phyloP scores from a whole-genome alignment of 2,329 filamentous ascomycete genomes.

The Aureobasidium pullulans region DNA sequence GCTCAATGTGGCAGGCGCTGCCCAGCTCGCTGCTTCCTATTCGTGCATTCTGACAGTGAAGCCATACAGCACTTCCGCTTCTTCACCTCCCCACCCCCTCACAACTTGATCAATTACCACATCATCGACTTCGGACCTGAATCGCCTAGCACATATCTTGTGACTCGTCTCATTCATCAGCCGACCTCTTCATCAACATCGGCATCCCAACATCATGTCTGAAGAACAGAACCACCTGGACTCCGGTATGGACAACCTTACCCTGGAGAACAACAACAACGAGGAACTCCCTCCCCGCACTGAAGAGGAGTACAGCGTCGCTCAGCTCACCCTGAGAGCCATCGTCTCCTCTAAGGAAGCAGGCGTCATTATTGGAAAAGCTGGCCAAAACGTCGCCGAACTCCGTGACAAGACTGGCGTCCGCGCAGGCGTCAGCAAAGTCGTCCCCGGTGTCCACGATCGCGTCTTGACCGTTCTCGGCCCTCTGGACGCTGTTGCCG shows the following conservation, averaged over 20 bases:
- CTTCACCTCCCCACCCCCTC: not conserved
- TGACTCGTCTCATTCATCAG: slow-evolving; percentile 13
- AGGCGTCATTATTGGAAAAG: slow-evolving; percentile 98
- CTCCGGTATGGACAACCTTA: slow-evolving; percentile 36
- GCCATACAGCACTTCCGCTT: not conserved
- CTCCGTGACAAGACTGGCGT: slow-evolving; percentile 96
- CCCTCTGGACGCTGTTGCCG: slow-evolving; percentile 76
- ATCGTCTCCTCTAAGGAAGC: slow-evolving; percentile 99
- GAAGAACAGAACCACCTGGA: slow-evolving; percentile 28
- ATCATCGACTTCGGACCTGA: slow-evolving; percentile 5
- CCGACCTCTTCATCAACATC: slow-evolving; percentile 16
- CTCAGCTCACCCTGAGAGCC: slow-evolving; percentile 87
- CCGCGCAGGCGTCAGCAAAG: slow-evolving; percentile 97
- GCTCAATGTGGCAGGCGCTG: not conserved
- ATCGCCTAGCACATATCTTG: slow-evolving; percentile 1
- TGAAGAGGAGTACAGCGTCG: slow-evolving; percentile 91
- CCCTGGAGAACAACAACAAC: slow-evolving; percentile 28
- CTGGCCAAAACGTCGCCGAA: slow-evolving; percentile 95
- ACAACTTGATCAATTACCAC: not conserved
- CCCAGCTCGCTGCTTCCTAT: not conserved
- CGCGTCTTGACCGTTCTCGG: slow-evolving; percentile 94
- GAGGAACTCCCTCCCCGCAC: slow-evolving; percentile 84
- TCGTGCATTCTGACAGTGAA: not conserved
- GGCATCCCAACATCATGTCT: slow-evolving; percentile 26
- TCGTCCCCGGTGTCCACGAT: slow-evolving; percentile 94